phyloP scores from a whole-genome alignment of 2,329 filamentous ascomycete genomes.

The Spiromastix sp. region DNA sequence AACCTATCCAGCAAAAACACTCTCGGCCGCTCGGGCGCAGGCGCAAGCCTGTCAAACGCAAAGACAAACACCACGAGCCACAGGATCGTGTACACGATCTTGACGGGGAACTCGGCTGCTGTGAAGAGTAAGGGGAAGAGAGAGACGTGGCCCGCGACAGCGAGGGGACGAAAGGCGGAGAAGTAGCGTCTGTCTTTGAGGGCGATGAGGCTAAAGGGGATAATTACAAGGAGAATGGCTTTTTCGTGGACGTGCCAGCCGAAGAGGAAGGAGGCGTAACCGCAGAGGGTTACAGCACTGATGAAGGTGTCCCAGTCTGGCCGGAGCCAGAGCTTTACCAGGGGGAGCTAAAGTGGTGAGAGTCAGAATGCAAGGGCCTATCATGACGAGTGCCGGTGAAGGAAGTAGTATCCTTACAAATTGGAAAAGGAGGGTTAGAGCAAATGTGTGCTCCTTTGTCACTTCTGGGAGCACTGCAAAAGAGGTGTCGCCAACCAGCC shows the following conservation, averaged over 20 bases:
- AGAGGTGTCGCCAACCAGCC: constrained; percentile 82
- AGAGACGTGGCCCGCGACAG: constrained; percentile 88
- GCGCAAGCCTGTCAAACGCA: constrained; percentile 77
- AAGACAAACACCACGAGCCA: constrained; percentile 84
- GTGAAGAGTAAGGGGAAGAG: constrained; percentile 92
- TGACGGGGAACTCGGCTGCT: constrained; percentile 82
- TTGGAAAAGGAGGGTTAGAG: constrained; percentile 74
- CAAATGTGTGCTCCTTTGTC: constrained; percentile 67
- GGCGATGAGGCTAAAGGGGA: constrained; percentile 88
- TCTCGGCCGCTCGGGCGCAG: constrained; percentile 66
- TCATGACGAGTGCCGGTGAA: not conserved
- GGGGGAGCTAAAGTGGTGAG: constrained; percentile 44
- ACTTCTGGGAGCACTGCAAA: constrained; percentile 91
- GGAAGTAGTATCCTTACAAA: constrained; percentile 34
- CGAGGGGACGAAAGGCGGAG: constrained; percentile 81
- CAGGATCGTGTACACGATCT: constrained; percentile 82
- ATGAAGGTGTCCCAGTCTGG: constrained; percentile 86
- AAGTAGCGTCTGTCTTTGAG: constrained; percentile 83
- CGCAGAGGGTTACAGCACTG: constrained; percentile 80
- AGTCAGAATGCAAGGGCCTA: not conserved
- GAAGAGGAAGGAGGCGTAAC: constrained; percentile 92
- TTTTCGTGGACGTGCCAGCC: constrained; percentile 99
- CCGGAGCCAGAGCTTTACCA: constrained; percentile 69
- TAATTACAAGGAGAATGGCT: constrained; percentile 84
- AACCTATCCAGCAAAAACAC: constrained; percentile 89